phyloP scores from a whole-genome alignment of 805 yeast genomes.

The Wickerhamiella dianesei region DNA sequence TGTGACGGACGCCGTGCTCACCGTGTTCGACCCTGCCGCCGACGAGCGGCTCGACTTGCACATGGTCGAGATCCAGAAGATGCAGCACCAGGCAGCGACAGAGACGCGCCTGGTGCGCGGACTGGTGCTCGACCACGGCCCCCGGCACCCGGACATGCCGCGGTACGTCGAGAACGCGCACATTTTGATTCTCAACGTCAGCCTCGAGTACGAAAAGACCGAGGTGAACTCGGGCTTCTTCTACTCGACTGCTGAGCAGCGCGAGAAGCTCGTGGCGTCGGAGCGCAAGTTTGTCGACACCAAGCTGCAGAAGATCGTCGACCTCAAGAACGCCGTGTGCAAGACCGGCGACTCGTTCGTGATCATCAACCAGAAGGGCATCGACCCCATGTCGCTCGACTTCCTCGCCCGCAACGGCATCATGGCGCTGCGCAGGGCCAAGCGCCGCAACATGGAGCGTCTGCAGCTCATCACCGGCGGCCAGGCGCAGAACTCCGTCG shows the following conservation, averaged over 20 bases:
- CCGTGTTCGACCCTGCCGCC: conserved; percentile 40
- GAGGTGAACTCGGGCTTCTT: conserved; percentile 94
- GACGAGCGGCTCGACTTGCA: conserved; percentile 60
- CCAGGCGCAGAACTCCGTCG: conserved; percentile 94
- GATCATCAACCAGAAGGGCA: conserved; percentile 94
- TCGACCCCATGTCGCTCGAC: conserved; percentile 95
- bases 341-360: conserved; percentile 71
- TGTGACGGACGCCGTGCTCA: conserved; percentile 88
- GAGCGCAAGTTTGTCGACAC: conserved; percentile 93
- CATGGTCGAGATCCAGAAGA: conserved; percentile 96
- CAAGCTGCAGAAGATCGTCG: conserved; percentile 79
- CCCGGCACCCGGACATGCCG: conserved; percentile 99
- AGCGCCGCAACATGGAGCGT: conserved; percentile 98
- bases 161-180: conserved; percentile 68
- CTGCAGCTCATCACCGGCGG: conserved; percentile 94
- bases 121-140: conserved; percentile 93
- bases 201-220: conserved; percentile 92
- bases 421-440: conserved; percentile 91
- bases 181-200: conserved; percentile 79
- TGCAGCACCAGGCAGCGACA: conserved; percentile 83
- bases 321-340: conserved; percentile 84
- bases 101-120: conserved; percentile 79
- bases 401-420: conserved; percentile 85
- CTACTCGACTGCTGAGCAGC: conserved; percentile 88
- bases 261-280: conserved; percentile 84